A percentile compares a stretch with the other conserved stretches of the same genome.
Conservation (phyloP, 2,329 filamentous ascomycete species). For the Colletotrichum coccodes region DNA sequence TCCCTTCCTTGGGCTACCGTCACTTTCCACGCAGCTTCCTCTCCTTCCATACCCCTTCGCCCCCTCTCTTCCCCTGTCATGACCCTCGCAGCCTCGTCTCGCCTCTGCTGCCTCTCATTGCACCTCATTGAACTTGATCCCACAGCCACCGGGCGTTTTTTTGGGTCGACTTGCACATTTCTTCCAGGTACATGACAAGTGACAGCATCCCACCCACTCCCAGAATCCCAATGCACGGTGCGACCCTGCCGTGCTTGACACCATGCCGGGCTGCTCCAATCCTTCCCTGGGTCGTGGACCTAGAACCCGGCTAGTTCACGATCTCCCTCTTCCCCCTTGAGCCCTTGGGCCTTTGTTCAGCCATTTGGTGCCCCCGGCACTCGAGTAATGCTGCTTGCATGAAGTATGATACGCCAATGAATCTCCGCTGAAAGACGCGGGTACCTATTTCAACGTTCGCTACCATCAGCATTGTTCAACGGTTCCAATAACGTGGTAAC, state of each 20-base stretch:
- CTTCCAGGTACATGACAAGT: conserved; percentile 31
- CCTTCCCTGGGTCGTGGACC: conserved; percentile 2
- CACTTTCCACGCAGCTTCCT: conserved; percentile 22
- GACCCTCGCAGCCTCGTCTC: conserved; percentile 21
- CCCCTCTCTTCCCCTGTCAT: background rate
- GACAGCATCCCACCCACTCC: conserved; percentile 22
- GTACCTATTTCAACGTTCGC: background rate
- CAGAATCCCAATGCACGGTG: background rate
- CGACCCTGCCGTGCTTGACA: background rate
- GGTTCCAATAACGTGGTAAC: conserved; percentile 20
- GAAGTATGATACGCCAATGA: background rate
- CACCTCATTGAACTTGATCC: conserved; percentile 9
- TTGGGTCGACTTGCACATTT: conserved; percentile 8
- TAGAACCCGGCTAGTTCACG: conserved; percentile 12
- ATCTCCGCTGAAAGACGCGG: background rate
- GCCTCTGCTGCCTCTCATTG: conserved; percentile 6
- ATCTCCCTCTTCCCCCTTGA: conserved; percentile 2
- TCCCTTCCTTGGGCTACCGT: conserved; percentile 23
- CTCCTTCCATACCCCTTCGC: background rate
- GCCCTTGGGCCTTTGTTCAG: background rate
- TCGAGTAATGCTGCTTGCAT: background rate
- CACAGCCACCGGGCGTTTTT: conserved; percentile 14
- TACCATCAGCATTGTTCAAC: background rate
- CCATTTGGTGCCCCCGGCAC: background rate
- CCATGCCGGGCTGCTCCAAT: background rate